Evolutionary conservation across 176 grass and related monocot species (phyloP), one percentile per base, ranked within the genome.

Genomic region (Chloris gayana): DNA sequence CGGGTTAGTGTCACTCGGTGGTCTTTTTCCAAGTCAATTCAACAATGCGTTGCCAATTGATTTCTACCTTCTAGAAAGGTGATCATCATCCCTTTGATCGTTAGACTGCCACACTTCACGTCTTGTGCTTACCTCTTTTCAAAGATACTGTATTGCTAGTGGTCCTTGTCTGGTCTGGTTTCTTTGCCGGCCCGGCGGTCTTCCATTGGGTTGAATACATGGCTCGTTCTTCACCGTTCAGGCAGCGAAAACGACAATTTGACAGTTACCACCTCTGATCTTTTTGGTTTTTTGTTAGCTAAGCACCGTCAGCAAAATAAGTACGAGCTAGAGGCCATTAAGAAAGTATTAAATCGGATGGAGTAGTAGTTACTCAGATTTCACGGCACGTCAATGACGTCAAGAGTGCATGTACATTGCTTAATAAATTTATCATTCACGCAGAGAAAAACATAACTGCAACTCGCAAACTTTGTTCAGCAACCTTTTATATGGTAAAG

Each of bases 21-120:
- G 58, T 73, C n/a, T 64, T 73, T 21, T 26, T 73, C 57, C 42
- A 38, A 73, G 69, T 82, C 80, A 64, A 64, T 72, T 50, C 54
- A 72, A 72, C 34, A 63, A 82, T 37, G 14, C 42, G 10, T 6
- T 19, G 9, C 21, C 51, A 45, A 61, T 31, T 45, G 37, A 54
- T 56, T 33, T 37, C 14, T 67, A 33, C 79, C 33, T 63, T 25
- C 6, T 62, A 32, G 46, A 37, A 37, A 37, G 35, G 35, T 5
- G 35, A 37, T 37, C 35, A 37, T 37, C 35, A 37, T 37, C 35
- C 35, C 35, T 37, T 37, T 6, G 35, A 37, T 37, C 35, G 4
- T 37, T 56, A 82, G 11, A 54, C 63, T 50, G 22, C 46, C 39
- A 64, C 37, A 54, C 14, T 79, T 51, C 32, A n/a, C 49, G 17